phyloP scores from a whole-genome alignment of 495 filamentous ascomycete species.

The Penicillium ochrochloron region DNA sequence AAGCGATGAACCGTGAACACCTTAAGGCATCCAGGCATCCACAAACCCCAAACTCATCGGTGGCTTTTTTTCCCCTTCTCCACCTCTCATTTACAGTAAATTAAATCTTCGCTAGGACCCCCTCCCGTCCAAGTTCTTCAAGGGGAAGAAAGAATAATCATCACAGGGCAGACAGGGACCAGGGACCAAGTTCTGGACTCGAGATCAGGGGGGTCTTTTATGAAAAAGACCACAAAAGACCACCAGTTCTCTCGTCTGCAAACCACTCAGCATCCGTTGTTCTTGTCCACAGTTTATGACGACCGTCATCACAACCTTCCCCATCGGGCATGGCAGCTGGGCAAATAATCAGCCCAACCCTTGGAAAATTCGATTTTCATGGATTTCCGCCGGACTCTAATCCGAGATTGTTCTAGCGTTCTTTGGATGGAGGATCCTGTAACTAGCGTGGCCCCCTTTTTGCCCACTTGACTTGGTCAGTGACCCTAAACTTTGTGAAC shows the following conservation, averaged over 20 bases:
- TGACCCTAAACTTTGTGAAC: conserved; percentile 7
- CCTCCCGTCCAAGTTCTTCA: not conserved
- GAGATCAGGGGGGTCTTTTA: not conserved
- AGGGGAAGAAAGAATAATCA: not conserved
- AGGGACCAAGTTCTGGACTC: not conserved
- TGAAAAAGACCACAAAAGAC: not conserved
- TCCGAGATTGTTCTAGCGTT: conserved; percentile 15
- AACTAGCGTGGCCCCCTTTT: conserved; percentile 19
- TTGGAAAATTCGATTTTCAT: not conserved
- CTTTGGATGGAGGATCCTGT: not conserved
- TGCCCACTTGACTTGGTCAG: not conserved
- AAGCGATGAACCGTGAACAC: not conserved
- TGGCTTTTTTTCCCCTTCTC: conserved; percentile 1
- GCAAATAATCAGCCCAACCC: conserved; percentile 7
- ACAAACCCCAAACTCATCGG: not conserved
- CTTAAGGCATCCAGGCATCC: not conserved
- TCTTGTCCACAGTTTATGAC: conserved; percentile 14
- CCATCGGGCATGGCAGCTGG: not conserved
- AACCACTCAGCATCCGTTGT: not conserved
- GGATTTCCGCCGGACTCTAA: conserved; percentile 13
- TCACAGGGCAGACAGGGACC: not conserved
- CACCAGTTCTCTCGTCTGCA: not conserved
- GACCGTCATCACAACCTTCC: conserved; percentile 18
- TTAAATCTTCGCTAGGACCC: not conserved
- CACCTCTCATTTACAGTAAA: not conserved